Conservation (phyloP, 2,329 filamentous ascomycete species). For the Bipolaris victoriae region DNA sequence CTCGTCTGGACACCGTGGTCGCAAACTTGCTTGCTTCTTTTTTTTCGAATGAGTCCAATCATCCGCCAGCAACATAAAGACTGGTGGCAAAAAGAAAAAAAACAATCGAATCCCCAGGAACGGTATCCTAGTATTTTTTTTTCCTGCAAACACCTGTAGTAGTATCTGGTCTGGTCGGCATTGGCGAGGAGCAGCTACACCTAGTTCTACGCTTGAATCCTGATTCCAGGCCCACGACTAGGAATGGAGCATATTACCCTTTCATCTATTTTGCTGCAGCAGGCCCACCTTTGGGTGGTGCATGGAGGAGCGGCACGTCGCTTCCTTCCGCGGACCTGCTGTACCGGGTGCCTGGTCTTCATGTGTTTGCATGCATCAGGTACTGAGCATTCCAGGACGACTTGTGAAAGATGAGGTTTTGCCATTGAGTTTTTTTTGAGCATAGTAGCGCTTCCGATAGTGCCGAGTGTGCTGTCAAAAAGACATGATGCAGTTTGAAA, state of each 20-base stretch:
- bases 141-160: not conserved
- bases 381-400: conserved; percentile 12
- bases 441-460: not conserved
- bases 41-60: conserved; percentile 2
- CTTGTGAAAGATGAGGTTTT: conserved; percentile 7
- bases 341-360: conserved; percentile 25
- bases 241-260: not conserved
- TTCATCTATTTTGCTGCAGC: not conserved
- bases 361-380: conserved; percentile 16
- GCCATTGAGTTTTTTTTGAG: not conserved
- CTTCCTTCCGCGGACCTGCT: not conserved
- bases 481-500: not conserved
- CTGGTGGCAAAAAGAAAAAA: conserved; percentile 1
- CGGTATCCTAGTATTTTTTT: not conserved
- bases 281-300: not conserved
- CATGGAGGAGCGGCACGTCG: not conserved
- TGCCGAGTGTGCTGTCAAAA: not conserved
- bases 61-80: not conserved
- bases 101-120: not conserved
- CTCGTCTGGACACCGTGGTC: not conserved
- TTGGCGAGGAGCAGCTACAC: not conserved
- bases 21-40: not conserved
- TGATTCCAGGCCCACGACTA: not conserved
- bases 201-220: not conserved
- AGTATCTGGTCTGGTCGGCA: too few species aligned